These are phyloP conservation scores for Lomentospora prolificans DNA, from an alignment of 2,329 filamentous ascomycete species.

Conservation along the genomic window DNA sequence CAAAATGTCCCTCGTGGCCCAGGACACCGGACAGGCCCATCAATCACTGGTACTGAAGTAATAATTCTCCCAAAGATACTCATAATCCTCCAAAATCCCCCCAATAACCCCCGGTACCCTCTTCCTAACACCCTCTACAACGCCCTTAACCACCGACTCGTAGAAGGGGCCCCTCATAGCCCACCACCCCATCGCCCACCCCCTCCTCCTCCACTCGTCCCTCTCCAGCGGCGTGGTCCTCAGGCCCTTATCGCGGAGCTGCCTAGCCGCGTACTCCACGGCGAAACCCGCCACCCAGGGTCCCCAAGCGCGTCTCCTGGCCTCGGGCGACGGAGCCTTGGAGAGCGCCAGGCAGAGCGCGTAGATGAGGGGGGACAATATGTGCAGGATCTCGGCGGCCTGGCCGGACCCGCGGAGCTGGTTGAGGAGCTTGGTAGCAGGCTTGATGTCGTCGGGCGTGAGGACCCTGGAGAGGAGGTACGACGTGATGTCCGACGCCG, in stretches of 20 bases:
- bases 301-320: conserved; percentile 64
- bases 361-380: conserved; percentile 79
- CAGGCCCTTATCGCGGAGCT: conserved; percentile 64
- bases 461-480: conserved; percentile 87
- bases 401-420: conserved; percentile 64
- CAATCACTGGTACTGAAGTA: conserved; percentile 63
- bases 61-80: conserved; percentile 97
- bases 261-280: conserved; percentile 81
- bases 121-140: conserved; percentile 63
- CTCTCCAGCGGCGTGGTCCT: conserved; percentile 79
- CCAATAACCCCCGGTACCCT: conserved; percentile 72
- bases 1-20: not conserved
- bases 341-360: conserved; percentile 55
- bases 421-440: conserved; percentile 77
- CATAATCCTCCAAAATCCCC: conserved; percentile 87
- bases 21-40: too few species aligned
- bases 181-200: conserved; percentile 94
- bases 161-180: conserved; percentile 94
- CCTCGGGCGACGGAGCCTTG: conserved; percentile 8
- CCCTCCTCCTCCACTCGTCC: conserved; percentile 80
- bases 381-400: conserved; percentile 82
- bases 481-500: conserved; percentile 69
- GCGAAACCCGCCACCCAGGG: conserved; percentile 83
- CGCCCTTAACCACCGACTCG: conserved; percentile 73
- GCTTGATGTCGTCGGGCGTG: conserved; percentile 93